phyloP scores from a whole-genome alignment of 177 flowering plant genomes.

The Vitis hybrid region DNA sequence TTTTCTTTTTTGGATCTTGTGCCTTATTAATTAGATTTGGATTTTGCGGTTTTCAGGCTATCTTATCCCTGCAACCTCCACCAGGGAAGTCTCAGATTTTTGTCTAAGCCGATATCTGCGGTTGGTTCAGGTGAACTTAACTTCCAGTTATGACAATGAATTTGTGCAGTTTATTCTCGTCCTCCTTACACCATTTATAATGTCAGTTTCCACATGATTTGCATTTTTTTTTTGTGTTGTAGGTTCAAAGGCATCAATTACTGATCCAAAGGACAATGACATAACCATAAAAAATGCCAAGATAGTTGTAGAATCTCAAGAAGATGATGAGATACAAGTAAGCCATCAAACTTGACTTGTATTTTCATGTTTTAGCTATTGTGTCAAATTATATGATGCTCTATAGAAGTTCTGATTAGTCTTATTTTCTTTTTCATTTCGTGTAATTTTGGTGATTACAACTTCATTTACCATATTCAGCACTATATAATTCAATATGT shows the following conservation, averaged over 20 bases:
- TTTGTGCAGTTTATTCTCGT: not conserved
- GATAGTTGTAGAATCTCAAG: constrained; percentile 56
- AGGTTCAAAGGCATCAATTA: constrained; percentile 66
- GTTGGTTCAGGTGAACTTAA: constrained; percentile 51
- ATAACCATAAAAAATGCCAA: constrained; percentile 42
- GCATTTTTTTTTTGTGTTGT: constrained; percentile 2
- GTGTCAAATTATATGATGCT: too few relatives aligned
- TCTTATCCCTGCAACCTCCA: not conserved
- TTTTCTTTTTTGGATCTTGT: not conserved
- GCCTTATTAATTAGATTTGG: not conserved
- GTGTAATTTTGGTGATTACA: not conserved
- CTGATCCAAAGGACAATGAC: constrained; percentile 33
- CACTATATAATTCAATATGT: not conserved
- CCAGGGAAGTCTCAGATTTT: not conserved
- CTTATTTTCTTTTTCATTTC: not conserved
- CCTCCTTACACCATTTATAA: not conserved
- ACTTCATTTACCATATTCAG: not conserved
- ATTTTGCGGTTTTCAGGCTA: constrained; percentile 12
- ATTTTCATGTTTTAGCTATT: not conserved
- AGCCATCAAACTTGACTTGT: constrained; percentile 12
- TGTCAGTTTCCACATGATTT: not conserved
- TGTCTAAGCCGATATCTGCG: constrained; percentile 33
- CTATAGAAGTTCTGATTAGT: too few relatives aligned
- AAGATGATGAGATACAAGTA: constrained; percentile 60
- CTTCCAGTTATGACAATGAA: not conserved